These are phyloP conservation scores for Trichoderma citrinoviride DNA, from an alignment of 2,329 filamentous ascomycete species.

Conservation along the genomic window DNA sequence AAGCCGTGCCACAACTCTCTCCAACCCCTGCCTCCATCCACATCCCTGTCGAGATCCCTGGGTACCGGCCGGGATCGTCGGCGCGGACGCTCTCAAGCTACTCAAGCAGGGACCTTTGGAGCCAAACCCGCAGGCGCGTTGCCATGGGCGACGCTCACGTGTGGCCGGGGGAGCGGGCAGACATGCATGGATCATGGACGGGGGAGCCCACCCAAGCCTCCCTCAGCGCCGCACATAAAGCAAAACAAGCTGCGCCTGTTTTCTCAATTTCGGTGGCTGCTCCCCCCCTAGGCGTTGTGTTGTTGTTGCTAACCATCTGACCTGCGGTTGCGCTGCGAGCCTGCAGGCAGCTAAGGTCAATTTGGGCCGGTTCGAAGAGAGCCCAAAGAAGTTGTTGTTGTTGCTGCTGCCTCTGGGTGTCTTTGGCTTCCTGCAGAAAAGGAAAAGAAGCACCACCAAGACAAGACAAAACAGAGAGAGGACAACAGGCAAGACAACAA, in stretches of 20 bases:
- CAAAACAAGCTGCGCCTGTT: slow-evolving; percentile 13
- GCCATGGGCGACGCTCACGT: slow-evolving; percentile 5
- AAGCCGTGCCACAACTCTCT: not conserved
- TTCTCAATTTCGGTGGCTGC: not conserved
- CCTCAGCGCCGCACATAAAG: slow-evolving; percentile 2
- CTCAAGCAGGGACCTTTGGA: not conserved
- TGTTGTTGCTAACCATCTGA: too few relatives aligned
- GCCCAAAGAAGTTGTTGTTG: too few relatives aligned
- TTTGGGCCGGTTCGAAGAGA: too few relatives aligned
- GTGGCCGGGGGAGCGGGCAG: not conserved
- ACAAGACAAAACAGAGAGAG: not conserved
- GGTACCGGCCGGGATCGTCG: not conserved
- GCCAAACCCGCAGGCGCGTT: not conserved
- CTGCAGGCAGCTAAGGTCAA: not conserved
- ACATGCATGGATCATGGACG: not conserved
- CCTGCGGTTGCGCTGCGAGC: not conserved
- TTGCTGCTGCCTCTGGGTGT: too few relatives aligned
- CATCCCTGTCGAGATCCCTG: not conserved
- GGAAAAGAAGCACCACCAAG: not conserved
- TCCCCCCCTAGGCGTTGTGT: not conserved
- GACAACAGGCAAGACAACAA: not conserved
- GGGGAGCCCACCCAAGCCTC: too few relatives aligned
- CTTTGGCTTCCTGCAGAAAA: too few relatives aligned
- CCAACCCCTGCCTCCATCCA: not conserved
- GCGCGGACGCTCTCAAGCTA: not conserved